phyloP scores from a whole-genome alignment of 2,329 filamentous ascomycete species.

The Huntiella bhutanensis region DNA sequence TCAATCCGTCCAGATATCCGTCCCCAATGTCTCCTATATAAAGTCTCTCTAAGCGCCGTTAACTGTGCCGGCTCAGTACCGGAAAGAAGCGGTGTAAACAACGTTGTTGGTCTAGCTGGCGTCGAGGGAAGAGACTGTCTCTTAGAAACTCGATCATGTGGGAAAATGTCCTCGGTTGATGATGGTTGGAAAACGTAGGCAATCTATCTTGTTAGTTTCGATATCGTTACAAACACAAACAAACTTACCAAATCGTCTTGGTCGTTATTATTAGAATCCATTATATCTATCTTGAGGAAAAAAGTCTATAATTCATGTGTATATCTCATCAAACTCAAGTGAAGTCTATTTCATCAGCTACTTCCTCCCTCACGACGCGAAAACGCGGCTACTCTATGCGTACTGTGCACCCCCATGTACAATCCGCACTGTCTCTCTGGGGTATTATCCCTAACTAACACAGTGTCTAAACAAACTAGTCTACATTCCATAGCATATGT shows the following conservation, averaged over 20 bases:
- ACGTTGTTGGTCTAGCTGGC: conserved; percentile 12
- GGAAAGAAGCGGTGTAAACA: conserved; percentile 34
- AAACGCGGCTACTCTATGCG: conserved; percentile 1
- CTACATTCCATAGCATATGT: neutral
- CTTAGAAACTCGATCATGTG: conserved; percentile 30
- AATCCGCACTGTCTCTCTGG: neutral
- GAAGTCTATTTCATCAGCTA: neutral
- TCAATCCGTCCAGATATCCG: conserved; percentile 44
- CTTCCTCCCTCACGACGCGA: neutral
- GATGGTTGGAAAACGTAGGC: conserved; percentile 43
- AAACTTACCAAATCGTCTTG: conserved; percentile 11
- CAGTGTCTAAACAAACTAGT: neutral
- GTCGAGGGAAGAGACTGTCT: conserved; percentile 17
- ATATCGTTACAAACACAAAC: neutral
- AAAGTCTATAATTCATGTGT: no score
- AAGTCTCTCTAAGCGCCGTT: conserved; percentile 33
- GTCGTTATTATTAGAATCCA: conserved; percentile 9
- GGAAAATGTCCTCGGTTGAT: conserved; percentile 18
- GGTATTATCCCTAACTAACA: neutral
- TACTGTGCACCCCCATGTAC: neutral
- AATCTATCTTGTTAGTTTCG: conserved; percentile 23
- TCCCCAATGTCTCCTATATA: conserved; percentile 46
- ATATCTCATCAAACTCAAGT: neutral
- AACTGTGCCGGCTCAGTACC: conserved; percentile 32
- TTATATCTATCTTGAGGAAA: neutral